Conservation (phyloP, 345 rosid species). For the Aegle marmelos region DNA sequence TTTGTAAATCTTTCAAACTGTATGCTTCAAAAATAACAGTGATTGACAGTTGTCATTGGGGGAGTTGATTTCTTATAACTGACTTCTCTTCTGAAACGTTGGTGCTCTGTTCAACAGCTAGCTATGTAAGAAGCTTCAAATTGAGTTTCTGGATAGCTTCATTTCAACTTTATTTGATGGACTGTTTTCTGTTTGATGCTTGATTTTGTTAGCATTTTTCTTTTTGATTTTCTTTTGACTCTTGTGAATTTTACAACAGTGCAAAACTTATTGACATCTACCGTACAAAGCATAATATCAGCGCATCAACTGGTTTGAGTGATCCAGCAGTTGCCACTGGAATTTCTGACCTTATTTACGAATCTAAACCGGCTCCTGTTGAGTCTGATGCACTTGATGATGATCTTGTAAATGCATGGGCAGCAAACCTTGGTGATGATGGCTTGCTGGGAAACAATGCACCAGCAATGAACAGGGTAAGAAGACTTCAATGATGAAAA, state of each 20-base stretch:
- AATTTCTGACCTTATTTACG: conserved; percentile 88
- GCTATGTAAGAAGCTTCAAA: background rate
- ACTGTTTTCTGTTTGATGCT: background rate
- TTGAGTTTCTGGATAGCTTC: background rate
- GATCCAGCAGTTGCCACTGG: conserved; percentile 98
- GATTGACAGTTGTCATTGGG: background rate
- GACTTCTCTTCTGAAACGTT: background rate
- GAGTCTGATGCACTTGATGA: conserved; percentile 83
- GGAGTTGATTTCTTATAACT: background rate
- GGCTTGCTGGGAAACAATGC: conserved; percentile 79
- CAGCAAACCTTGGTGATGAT: conserved; percentile 95
- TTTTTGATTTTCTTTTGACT: background rate
- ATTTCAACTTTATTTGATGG: background rate
- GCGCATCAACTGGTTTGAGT: conserved; percentile 71
- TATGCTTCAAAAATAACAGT: background rate
- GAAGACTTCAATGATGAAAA: conserved; percentile 13
- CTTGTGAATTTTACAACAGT: conserved; percentile 36
- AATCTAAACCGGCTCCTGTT: conserved; percentile 64
- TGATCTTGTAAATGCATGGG: conserved; percentile 99
- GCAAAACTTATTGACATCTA: conserved; percentile 86
- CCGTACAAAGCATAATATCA: conserved; percentile 84
- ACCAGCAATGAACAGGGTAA: conserved; percentile 95
- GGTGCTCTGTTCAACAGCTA: background rate
- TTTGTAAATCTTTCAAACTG: background rate
- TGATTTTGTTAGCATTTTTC: background rate